Percentiles rank a stretch among this genome's conserved stretches.
phyloP scores from a whole-genome alignment of 805 yeast genomes.

The Candida rishiriensis region DNA sequence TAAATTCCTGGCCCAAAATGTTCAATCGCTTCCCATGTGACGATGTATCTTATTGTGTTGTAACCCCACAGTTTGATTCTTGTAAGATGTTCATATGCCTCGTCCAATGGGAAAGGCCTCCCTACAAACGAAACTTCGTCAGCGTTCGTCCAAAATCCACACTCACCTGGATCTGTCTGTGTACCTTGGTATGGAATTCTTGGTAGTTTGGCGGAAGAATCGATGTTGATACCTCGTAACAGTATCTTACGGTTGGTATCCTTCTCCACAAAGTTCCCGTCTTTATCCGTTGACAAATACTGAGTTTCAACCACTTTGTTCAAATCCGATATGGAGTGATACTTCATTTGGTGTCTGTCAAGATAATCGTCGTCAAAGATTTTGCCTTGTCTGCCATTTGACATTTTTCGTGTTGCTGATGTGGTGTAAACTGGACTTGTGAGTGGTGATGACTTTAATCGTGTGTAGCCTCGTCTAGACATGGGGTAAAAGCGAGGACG shows the following conservation, averaged over 20 bases:
- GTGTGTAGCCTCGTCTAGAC: too few species aligned
- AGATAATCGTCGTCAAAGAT: not conserved
- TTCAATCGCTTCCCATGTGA: conserved; percentile 92
- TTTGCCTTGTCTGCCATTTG: not conserved
- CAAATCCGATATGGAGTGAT: conserved; percentile 6
- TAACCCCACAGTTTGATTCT: conserved; percentile 79
- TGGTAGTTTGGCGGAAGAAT: conserved; percentile 72
- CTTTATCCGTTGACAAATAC: conserved; percentile 30
- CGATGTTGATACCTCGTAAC: conserved; percentile 78
- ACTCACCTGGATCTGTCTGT: conserved; percentile 32
- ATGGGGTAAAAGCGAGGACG: too few species aligned
- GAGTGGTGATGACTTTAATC: too few species aligned
- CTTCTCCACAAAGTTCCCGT: conserved; percentile 55
- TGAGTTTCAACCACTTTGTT: conserved; percentile 19
- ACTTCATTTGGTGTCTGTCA: not conserved
- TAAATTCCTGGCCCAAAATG: conserved; percentile 82
- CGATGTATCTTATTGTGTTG: conserved; percentile 68
- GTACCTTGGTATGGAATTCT: conserved; percentile 44
- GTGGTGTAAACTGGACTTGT: too few species aligned
- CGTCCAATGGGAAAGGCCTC: conserved; percentile 72
- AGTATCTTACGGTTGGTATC: conserved; percentile 53
- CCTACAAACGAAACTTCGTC: conserved; percentile 78
- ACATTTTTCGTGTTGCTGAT: not conserved
- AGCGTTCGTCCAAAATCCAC: conserved; percentile 58
- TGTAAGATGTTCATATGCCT: conserved; percentile 62